phyloP scores from a whole-genome alignment of 2,329 filamentous ascomycete genomes.

The Aquanectria penicillioides region DNA sequence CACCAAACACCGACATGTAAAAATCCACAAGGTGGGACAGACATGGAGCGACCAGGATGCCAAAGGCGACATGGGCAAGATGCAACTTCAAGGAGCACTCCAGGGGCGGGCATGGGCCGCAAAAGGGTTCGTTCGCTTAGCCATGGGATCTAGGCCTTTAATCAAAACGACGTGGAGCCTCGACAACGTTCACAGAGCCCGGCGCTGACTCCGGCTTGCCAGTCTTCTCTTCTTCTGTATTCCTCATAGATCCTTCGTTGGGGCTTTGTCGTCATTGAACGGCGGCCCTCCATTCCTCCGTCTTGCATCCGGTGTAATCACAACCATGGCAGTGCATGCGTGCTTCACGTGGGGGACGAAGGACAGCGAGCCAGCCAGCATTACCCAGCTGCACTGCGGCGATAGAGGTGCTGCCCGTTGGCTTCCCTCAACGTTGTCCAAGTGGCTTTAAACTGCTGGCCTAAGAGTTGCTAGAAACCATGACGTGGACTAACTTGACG shows the following conservation, averaged over 20 bases:
- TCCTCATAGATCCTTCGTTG: too few relatives aligned
- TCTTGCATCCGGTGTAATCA: background rate
- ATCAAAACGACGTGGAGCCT: constrained; percentile 17
- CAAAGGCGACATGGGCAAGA: constrained; percentile 8
- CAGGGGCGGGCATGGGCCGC: constrained; percentile 8
- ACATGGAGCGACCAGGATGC: too few relatives aligned
- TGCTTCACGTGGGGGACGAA: too few relatives aligned
- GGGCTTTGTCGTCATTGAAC: too few relatives aligned
- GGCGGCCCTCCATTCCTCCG: background rate
- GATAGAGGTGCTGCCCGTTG: too few relatives aligned
- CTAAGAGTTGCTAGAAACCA: constrained; percentile 2
- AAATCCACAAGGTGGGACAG: constrained; percentile 10
- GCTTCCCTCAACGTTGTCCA: too few relatives aligned
- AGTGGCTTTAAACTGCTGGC: too few relatives aligned
- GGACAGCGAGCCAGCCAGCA: too few relatives aligned
- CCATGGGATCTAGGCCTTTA: constrained; percentile 13
- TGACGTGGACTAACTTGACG: constrained; percentile 19
- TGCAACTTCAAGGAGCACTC: constrained; percentile 14
- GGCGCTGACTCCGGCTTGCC: background rate
- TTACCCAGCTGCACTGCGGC: too few relatives aligned
- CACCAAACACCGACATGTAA: too few relatives aligned
- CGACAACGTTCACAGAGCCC: background rate
- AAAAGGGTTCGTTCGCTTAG: constrained; percentile 22
- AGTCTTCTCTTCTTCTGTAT: too few relatives aligned
- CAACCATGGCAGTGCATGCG: background rate